Evolutionary conservation across 192 early-diverging fungal species (phyloP), one percentile per base, ranked within the genome.

Genomic region (Backusella westeae): DNA sequence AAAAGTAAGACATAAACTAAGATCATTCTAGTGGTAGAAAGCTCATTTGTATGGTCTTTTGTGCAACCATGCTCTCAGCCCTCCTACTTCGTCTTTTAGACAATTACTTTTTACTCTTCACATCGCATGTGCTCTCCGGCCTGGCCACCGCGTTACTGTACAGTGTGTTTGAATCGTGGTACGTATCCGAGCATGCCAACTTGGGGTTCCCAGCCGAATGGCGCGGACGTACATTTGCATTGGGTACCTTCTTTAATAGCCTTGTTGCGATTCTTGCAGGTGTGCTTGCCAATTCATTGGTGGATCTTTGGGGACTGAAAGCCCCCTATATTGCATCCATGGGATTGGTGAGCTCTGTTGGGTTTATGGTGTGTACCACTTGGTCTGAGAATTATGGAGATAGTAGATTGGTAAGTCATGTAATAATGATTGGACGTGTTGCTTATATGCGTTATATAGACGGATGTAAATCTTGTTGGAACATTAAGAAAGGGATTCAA

Each of bases 341-440:
- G 66, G 53, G 76, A 4, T 80, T 91, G 21, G 77, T 92, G 32
- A 65, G 70, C 29, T 52, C 84, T 35, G 89, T 88, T 42, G 85
- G 79, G 15, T 42, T 78, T 6, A 74, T 91, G 56, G 87, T 95
- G 26, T 71, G 67, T 1, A 67, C 69, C 8, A 83, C 85, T 14
- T 95, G 94, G 94, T 79, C 75, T 17, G 94, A 95, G 59, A 95
- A 95, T 75, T 95, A 91, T 82, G 94, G 94, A 36, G 81, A 84
- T 52, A 19, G 41, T 32, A 21, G 39, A 66, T 38, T 35, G 56
- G 79, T 35, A 49, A 41, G 21, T 15, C 0, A 32, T 3, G 32
- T 32, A 32, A 39, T 3, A 12, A 39, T 39, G 38, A 10, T 10
- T 39, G 38, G 32, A 32, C 32, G 32, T 32, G 32, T n/a, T 41